Evolutionary conservation across 768 basidiomycete genomes (phyloP), one percentile per base, ranked within the genome.

Genomic region (Panaeolus cyanescens): DNA sequence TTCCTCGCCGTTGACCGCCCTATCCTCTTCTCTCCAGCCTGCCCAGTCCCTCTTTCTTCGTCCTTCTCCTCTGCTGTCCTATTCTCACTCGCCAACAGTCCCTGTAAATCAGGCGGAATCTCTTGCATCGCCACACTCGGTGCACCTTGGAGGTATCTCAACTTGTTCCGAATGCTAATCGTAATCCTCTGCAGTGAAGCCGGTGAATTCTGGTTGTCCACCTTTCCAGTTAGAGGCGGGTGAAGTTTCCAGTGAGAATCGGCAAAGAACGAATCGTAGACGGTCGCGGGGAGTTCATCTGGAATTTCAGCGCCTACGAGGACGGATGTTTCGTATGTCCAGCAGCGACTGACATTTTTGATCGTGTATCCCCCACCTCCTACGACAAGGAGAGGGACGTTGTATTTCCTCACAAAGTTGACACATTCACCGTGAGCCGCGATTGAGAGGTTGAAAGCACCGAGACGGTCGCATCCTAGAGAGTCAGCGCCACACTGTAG

Each of bases 371-470:
- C 96, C 3, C 96, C 96, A 2, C 96, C 96, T 39, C 96, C 96
- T 5, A 99, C 73, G 32, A 99, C 91, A 17, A 99, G 81, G 13
- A 99, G 78, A 1, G 96, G 96, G 2, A 99, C 85, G 68, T 89
- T 88, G 77, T 92, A 99, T 65, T 90, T 90, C 63, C 96, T 89
- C 55, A 99, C 95, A 72, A 96, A 99, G 71, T 96, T 90, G 31
- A 99, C 95, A 72, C 96, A 99, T 77, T 99, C 96, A 19, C 97
- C 96, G 68, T 99, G 96, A 0, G 96, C 96, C 25, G 94, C 93
- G 65, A 99, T 99, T 12, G 93, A 95, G 5, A 99, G 82, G 71
- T 99, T 99, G 86, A 99, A 99, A 0, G 95, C 95, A 19, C 96
- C 96, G 2, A 99, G 81, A 33, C 97, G 82, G 72, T 99, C 97